Percentiles rank a stretch among this genome's conserved stretches.
Evolutionary conservation across 2,329 filamentous ascomycete species (phyloP).

Genomic region (Grosmannia serpens): DNA sequence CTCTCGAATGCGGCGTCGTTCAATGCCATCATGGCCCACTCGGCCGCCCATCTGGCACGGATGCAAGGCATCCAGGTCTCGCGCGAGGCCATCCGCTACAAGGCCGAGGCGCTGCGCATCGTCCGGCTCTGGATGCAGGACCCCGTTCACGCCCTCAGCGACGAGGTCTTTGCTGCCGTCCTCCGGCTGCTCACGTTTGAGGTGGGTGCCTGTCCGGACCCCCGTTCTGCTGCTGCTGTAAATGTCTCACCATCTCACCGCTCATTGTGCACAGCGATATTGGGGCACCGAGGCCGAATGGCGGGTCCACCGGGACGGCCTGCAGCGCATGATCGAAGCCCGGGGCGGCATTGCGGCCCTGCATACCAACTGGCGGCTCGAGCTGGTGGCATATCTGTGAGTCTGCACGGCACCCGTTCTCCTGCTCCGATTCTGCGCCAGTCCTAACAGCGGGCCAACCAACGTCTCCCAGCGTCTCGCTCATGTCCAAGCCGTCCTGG

Average conservation of each 20-base stretch:
- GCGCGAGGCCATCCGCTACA: constrained; percentile 19
- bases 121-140: constrained; percentile 22
- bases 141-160: constrained; percentile 17
- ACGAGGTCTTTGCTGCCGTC: constrained; percentile 15
- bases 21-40: constrained; percentile 28
- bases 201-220: not conserved
- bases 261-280: not conserved
- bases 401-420: not conserved
- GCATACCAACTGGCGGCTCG: not conserved
- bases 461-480: not conserved
- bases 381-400: not conserved
- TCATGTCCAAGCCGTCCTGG: not conserved
- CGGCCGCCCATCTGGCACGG: constrained; percentile 25
- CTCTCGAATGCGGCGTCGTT: constrained; percentile 28
- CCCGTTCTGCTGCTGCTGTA: too few species aligned
- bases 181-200: constrained; percentile 6
- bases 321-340: not conserved
- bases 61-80: constrained; percentile 19
- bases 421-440: not conserved
- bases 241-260: not conserved
- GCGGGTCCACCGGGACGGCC: not conserved
- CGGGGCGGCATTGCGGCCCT: not conserved
- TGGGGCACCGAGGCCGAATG: constrained; percentile 5
- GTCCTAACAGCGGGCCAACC: not conserved
- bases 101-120: constrained; percentile 23